Evolutionary conservation across 441 rosid species (phyloP).

Genomic region (Bocquillonia castaneifolia): DNA sequence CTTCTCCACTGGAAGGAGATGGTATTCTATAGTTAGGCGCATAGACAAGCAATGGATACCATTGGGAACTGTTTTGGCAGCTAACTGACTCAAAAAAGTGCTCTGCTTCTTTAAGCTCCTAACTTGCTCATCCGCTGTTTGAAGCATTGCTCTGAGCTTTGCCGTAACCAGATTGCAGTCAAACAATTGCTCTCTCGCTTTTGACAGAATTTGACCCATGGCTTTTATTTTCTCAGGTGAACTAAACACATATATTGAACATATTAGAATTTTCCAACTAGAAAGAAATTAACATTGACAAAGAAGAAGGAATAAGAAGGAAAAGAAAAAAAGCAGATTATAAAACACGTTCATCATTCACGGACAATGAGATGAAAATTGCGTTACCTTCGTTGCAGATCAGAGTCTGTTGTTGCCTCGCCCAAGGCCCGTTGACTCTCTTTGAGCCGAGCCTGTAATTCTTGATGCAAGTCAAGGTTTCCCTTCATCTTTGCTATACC

Average conservation of each 20-base stretch:
- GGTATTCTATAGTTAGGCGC: slow-evolving; percentile 90
- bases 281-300: slow-evolving; percentile 16
- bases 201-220: slow-evolving; percentile 81
- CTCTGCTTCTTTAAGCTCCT: slow-evolving; percentile 97
- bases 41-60: slow-evolving; percentile 88
- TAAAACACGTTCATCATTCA: slow-evolving; percentile 11
- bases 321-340: slow-evolving; percentile 6
- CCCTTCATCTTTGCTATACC: slow-evolving; percentile 72
- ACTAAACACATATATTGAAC: slow-evolving; percentile 32
- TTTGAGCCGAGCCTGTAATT: slow-evolving; percentile 68
- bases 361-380: slow-evolving; percentile 12
- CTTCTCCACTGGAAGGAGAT: slow-evolving; percentile 83
- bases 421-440: slow-evolving; percentile 78
- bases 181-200: slow-evolving; percentile 74
- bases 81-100: slow-evolving; percentile 94
- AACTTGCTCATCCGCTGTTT: slow-evolving; percentile 92
- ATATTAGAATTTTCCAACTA: slow-evolving; percentile 3
- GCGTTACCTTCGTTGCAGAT: slow-evolving; percentile 65
- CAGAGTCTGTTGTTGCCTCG: slow-evolving; percentile 72
- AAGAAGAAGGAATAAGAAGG: slow-evolving; percentile 13
- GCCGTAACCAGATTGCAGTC: slow-evolving; percentile 92
- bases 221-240: slow-evolving; percentile 76
- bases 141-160: slow-evolving; percentile 97
- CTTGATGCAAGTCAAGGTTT: slow-evolving; percentile 58
- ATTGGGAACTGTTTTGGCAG: slow-evolving; percentile 95